These are phyloP conservation scores for Eutrema salsugineum DNA, from an alignment of 441 rosid species.

Conservation along the genomic window DNA sequence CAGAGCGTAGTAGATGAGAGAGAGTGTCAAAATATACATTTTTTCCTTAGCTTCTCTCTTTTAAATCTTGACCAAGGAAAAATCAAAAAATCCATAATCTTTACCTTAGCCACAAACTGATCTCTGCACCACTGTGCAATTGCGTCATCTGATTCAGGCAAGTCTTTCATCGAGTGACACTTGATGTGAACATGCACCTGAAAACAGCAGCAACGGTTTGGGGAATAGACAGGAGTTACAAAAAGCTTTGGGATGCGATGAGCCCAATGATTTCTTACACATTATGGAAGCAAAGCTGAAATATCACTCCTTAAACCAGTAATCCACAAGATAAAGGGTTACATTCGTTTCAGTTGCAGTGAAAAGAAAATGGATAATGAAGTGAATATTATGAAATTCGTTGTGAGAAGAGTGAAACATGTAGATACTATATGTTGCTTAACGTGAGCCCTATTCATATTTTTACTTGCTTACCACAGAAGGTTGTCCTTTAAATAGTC, in stretches of 20 bases:
- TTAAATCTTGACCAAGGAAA: background rate
- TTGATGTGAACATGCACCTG: conserved; percentile 85
- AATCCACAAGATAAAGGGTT: background rate
- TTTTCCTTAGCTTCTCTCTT: background rate
- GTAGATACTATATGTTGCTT: background rate
- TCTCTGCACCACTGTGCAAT: conserved; percentile 99
- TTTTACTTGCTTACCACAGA: conserved; percentile 72
- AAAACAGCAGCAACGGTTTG: conserved; percentile 21
- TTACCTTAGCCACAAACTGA: conserved; percentile 80
- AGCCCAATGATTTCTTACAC: background rate
- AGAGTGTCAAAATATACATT: background rate
- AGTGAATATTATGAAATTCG: background rate
- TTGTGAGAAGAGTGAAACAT: conserved; percentile 1
- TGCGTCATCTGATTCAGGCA: conserved; percentile 89
- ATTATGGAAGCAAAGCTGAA: background rate
- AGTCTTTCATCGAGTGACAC: conserved; percentile 77
- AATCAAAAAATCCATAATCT: background rate
- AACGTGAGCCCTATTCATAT: background rate
- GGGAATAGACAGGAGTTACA: background rate
- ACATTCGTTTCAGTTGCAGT: background rate
- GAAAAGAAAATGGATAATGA: background rate
- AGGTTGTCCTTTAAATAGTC: conserved; percentile 87
- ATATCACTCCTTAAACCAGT: background rate
- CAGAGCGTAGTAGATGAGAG: conserved; percentile 4
- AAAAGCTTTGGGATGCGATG: background rate